A percentile compares a stretch with the other conserved stretches of the same genome.
Evolutionary conservation across 106 monocot genomes (phyloP).

Genomic region (Phalaenopsis aphrodite): DNA sequence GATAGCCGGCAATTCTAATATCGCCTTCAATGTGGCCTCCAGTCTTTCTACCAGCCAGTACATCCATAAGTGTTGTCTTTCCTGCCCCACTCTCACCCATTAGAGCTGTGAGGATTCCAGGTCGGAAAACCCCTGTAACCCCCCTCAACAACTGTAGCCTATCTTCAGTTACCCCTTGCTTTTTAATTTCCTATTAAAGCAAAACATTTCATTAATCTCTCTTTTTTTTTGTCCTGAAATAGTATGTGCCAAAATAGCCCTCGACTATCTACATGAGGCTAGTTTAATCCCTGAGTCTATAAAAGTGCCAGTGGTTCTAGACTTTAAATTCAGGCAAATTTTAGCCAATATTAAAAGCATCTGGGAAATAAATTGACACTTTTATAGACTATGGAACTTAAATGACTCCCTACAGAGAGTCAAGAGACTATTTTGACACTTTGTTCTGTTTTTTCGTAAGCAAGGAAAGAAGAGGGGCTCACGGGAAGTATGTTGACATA

Average conservation of each 20-base stretch:
- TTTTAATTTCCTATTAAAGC: constrained; percentile 55
- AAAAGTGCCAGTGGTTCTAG: no score
- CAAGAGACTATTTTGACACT: no score
- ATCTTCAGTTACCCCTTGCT: constrained; percentile 47
- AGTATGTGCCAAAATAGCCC: background rate
- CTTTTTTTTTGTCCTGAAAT: background rate
- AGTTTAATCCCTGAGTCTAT: no score
- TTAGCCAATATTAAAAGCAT: no score
- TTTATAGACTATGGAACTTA: no score
- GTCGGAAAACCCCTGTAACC: constrained; percentile 47
- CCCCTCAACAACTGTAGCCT: constrained; percentile 53
- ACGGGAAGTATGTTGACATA: constrained; percentile 64
- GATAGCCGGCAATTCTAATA: constrained; percentile 56
- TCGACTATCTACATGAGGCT: no score
- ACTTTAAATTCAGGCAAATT: no score
- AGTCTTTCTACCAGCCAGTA: constrained; percentile 68
- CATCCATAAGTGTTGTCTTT: constrained; percentile 77
- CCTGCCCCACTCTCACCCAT: constrained; percentile 80
- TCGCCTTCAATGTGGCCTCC: constrained; percentile 70
- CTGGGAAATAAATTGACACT: no score
- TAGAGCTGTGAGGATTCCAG: constrained; percentile 60
- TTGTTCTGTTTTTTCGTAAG: background rate
- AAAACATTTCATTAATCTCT: background rate
- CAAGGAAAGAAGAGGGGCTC: constrained; percentile 13
- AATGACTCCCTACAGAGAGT: no score